Evolutionary conservation across 768 basidiomycete genomes (phyloP), one percentile per base, ranked within the genome.

Genomic region (Dioszegia crocea): DNA sequence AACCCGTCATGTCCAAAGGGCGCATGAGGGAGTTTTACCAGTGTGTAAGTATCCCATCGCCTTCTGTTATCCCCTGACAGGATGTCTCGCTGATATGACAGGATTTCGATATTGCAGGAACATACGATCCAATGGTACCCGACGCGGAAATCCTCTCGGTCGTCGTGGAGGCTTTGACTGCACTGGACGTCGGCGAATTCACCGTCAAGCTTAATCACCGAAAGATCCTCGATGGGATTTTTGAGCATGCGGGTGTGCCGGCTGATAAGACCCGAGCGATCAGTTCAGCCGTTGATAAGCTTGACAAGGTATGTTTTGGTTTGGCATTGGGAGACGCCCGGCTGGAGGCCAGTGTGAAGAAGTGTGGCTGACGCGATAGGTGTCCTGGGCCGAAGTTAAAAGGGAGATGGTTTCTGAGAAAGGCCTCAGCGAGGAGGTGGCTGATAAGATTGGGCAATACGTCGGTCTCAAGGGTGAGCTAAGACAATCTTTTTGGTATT

Each of bases 1-100:
- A 86, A 64, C 96, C 96, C 0, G 93, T 93, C 57, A 92, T 98
- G 87, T 88, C 86, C 27, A 99, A 99, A 80, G 96, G 96, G 0
- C 82, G 96, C 26, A 96, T 99, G 93, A 84, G 96, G 59, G 96
- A 99, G 80, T 99, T 99, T 72, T 90, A 88, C 70, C 96, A 99
- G 78, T 96, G 94, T 62, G 91, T 92, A 65, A 65, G 84, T 80
- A 2, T 2, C 6, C 53, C 14, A 2, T 51, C 21, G 27, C 12
- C 47, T 39, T 8, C 31, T 27, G 24, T 6, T 26, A 44, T 29
- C 21, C 6, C 31, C 19, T 36, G 17, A 9, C 36, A n/a, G 36
- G 10, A 38, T 9, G 10, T 38, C 36, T 9, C 11, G 45, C 51
- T 55, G 45, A 58, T 26, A 0, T 2, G 12, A 38, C 67, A 94